Percentiles rank a stretch among this genome's conserved stretches.
Conservation (phyloP, 2,329 filamentous ascomycete species). For the Ceratocystis alfenasii region DNA sequence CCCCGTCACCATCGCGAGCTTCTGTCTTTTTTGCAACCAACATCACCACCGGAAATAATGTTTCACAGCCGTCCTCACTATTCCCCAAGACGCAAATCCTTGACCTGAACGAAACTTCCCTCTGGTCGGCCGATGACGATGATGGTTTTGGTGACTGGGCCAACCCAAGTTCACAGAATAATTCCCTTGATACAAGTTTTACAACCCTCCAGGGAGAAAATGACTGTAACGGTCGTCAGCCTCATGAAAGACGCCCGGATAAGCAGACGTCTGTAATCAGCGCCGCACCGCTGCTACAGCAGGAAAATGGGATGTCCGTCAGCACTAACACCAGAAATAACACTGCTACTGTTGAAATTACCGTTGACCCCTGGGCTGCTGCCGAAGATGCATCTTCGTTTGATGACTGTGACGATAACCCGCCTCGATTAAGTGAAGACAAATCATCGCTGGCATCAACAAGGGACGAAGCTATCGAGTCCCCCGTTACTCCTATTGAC, state of each 20-base stretch:
- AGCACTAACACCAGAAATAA: background rate
- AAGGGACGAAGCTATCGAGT: constrained; percentile 10
- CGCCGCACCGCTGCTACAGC: background rate
- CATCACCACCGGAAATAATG: background rate
- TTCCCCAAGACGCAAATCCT: background rate
- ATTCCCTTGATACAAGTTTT: constrained; percentile 15
- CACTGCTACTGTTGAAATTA: background rate
- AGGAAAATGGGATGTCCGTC: background rate
- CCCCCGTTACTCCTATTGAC: constrained; percentile 15
- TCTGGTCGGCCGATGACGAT: constrained; percentile 15
- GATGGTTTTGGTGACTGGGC: constrained; percentile 19
- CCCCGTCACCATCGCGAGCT: constrained; percentile 16
- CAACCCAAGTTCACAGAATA: constrained; percentile 1
- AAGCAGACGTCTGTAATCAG: background rate
- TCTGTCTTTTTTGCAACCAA: background rate
- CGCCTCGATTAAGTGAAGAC: constrained; percentile 10
- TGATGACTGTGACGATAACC: constrained; percentile 2
- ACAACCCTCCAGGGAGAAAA: constrained; percentile 9
- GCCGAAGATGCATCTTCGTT: constrained; percentile 12
- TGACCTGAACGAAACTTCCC: constrained; percentile 15
- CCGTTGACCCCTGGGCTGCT: constrained; percentile 18
- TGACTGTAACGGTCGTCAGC: background rate
- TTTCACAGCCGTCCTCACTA: constrained; percentile 2
- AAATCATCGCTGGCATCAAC: constrained; percentile 6
- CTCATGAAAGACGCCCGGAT: background rate